A percentile compares a stretch with the other conserved stretches of the same genome.
Conservation (phyloP, 768 basidiomycete genomes). For the Mycena belliarum region DNA sequence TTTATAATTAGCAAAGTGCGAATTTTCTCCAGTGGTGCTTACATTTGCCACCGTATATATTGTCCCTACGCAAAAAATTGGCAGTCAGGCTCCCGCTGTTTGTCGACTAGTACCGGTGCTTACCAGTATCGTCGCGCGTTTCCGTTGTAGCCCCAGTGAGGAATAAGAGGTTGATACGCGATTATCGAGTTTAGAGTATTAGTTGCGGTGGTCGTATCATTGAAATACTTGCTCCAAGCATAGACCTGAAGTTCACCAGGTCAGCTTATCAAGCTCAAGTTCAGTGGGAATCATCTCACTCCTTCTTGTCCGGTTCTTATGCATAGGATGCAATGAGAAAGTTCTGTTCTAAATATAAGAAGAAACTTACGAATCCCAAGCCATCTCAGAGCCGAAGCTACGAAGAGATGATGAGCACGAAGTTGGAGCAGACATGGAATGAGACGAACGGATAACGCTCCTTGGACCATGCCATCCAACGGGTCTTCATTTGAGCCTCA, state of each 20-base stretch:
- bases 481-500: conserved; percentile 46
- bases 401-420: background rate
- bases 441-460: conserved; percentile 51
- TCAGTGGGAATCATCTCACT: conserved; percentile 25
- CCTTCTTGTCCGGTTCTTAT: conserved; percentile 53
- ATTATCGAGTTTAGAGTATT: conserved; percentile 58
- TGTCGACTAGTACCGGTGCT: conserved; percentile 19
- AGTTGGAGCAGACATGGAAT: background rate
- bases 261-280: background rate
- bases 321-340: no score
- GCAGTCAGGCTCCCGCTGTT: background rate
- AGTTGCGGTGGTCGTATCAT: conserved; percentile 48
- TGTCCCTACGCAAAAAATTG: conserved; percentile 42
- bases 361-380: conserved; percentile 43
- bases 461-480: conserved; percentile 46
- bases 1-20: no score
- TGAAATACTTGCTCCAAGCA: conserved; percentile 55
- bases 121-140: conserved; percentile 60
- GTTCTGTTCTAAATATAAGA: no score
- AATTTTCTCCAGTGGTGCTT: no score
- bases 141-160: conserved; percentile 66
- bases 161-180: conserved; percentile 56
- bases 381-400: conserved; percentile 62
- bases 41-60: conserved; percentile 57
- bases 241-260: conserved; percentile 27